Base-by-base conservation (phyloP, 768 basidiomycete species). In the Fomitopsis pulvina region DNA sequence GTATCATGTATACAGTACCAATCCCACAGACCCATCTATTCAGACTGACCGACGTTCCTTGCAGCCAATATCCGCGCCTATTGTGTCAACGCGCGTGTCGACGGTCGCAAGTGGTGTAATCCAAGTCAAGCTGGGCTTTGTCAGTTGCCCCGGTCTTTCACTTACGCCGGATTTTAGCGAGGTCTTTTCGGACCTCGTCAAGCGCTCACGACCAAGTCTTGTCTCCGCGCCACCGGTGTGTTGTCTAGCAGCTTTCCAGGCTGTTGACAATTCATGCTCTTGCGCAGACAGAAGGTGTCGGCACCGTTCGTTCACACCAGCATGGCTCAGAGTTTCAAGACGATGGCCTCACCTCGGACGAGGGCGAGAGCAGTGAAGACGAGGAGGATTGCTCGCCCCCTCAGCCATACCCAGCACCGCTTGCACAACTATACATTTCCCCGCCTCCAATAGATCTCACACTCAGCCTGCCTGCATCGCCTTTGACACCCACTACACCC, bases 171-270 rank as follows among this genome's bases (percentile, higher is more conserved):
- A 77, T 41, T 83, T 78, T 48, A 74, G 74, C n/a, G 79, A 77
- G 34, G 70, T 87, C 24, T 87, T 81, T 62, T 60, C 61, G 0
- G 80, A 87, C 46, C 72, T 90, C 11, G 66, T 80, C 47, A 85
- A 79, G 60, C 74, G 78, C 28, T 78, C 83, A 0, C 71, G 80
- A 18, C 80, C 80, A 2, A 80, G 80, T 21, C 71, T 92, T 3
- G 81, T 86, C 11, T 85, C 86, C 34, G 83, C 83, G 1, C 86
- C 88, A 7, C 87, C 91, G 1, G 88, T 89, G 58, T 52, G 84
- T 74, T 34, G 28, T 57, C 28, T 45, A 5, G 24, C 25, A 16
- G 45, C 45, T 29, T 27, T 6, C 18, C 9, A 7, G 27, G 29
- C 7, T 32, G 44, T 21, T 14, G 27, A n/a, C 30, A 8, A 20